Evolutionary conservation across 2,329 filamentous ascomycete species (phyloP).

Genomic region (Ampelomyces quisqualis): DNA sequence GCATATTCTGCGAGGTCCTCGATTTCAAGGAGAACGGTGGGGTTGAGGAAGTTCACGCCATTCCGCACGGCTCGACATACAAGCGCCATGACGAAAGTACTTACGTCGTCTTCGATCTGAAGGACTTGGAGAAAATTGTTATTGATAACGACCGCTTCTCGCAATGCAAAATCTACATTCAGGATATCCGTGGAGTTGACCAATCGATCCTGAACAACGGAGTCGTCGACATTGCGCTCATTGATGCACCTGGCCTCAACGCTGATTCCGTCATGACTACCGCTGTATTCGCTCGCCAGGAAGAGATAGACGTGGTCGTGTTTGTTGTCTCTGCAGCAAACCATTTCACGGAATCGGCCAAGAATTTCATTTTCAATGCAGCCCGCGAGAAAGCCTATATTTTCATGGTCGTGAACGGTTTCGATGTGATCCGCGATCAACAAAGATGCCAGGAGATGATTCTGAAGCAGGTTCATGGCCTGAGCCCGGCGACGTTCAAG

Average conservation of each 20-base stretch:
- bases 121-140: conserved; percentile 84
- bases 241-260: conserved; percentile 94
- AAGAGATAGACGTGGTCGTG: conserved; percentile 98
- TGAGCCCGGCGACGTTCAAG: conserved; percentile 93
- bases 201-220: conserved; percentile 96
- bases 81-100: conserved; percentile 90
- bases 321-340: conserved; percentile 98
- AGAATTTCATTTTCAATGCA: conserved; percentile 94
- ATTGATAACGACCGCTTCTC: conserved; percentile 84
- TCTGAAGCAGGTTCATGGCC: conserved; percentile 77
- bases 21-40: conserved; percentile 89
- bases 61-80: conserved; percentile 78
- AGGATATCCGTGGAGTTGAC: conserved; percentile 83
- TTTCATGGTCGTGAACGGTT: conserved; percentile 98
- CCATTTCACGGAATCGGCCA: conserved; percentile 96
- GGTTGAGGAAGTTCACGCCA: conserved; percentile 91
- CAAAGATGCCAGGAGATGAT: conserved; percentile 89
- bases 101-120: conserved; percentile 80
- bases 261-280: conserved; percentile 96
- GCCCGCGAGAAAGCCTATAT: conserved; percentile 97
- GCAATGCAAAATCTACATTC: conserved; percentile 96
- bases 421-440: conserved; percentile 91
- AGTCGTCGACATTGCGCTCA: conserved; percentile 95
- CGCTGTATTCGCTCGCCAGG: conserved; percentile 92
- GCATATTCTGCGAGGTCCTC: conserved; percentile 96